Evolutionary conservation across 805 yeast species (phyloP), one percentile per base, ranked within the genome.

Genomic region (Yarrowia sp.): DNA sequence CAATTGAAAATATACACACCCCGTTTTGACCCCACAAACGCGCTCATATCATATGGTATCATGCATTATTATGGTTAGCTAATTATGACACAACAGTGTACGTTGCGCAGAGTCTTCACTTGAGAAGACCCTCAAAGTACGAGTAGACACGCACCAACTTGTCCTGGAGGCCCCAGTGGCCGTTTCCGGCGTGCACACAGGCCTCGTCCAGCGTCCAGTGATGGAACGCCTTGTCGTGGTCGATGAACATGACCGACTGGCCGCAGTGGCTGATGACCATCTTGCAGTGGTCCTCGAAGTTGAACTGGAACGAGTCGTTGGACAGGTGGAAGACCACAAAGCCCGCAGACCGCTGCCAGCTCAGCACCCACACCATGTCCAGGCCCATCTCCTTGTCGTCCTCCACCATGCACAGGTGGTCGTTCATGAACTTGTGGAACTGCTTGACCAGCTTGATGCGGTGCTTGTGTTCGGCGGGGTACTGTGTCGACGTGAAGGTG

Each of bases 271-370:
- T 87, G 38, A 93, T 73, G 63, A 96, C 85, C 62, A 92, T 76
- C 75, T 94, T 94, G 74, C 88, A 92, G 71, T 94, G 99, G 75
- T 94, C 98, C 72, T 87, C 87, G 76, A 94, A 94, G 75, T 94
- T 94, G 77, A 92, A 92, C 74, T 94, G 99, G 74, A 88, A 84
- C 41, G 90, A 86, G 19, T 97, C 97, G 71, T 91, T 90, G 70
- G 96, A 89, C 77, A 94, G 76, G 73, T 90, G 93, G 77, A 94
- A 94, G 96, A 92, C 88, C 62, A 92, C 90, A 72, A 83, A 90
- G 65, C 84, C 86, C 47, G 84, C 81, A 61, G 86, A 84, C 73
- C 98, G 84, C 22, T 90, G 84, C 71, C 88, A 90, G 68, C 96
- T 81, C 77, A 94, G 84, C 66, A 93, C 79, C 72, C 88, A 91